Evolutionary conservation across 495 filamentous ascomycete genomes (phyloP), one percentile per base, ranked within the genome.

Genomic region (Penicillium odoratum): DNA sequence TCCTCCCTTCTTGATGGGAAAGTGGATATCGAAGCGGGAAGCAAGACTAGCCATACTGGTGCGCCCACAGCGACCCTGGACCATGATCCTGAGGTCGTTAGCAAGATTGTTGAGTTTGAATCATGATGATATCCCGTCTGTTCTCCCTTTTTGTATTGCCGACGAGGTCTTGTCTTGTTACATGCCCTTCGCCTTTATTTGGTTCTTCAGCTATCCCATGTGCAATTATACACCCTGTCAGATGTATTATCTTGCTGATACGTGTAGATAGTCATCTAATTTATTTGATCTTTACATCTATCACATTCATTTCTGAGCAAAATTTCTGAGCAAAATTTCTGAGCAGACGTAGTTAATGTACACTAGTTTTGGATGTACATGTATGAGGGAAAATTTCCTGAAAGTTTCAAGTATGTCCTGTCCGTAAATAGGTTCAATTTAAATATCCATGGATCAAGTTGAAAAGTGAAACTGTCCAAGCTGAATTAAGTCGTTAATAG

Each of bases 71-170:
- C 58, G 15, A n/a, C 58, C 16, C 40, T 36, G 5, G 38, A 21
- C 0, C 60, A 55, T 53, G 70, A 72, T 38, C 55, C 64, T 7
- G 63, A 68, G 42, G 67, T 74, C 4, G 67, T 76, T 16, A 74
- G 70, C 48, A 73, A 76, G 51, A 62, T 71, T 46, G 72, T 75
- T 31, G 74, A 76, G 58, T 76, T 76, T 44, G 74, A 76, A 21
- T 73, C 70, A 55, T 74, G 59, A 71, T 61, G 51, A 59, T 62
- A 54, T 57, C 59, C 56, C 51, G 26, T n/a, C 34, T 29, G 9
- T 54, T 48, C 16, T 16, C 31, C 45, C 29, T 44, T 57, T 43
- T 38, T 26, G 44, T 49, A 36, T 3, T 56, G 48, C 33, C 5
- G 11, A 53, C 31, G 16, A 36, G 31, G 13, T 25, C 25, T 13